Conservation (phyloP, 805 yeast species). For the Ogataea populi-albae region DNA sequence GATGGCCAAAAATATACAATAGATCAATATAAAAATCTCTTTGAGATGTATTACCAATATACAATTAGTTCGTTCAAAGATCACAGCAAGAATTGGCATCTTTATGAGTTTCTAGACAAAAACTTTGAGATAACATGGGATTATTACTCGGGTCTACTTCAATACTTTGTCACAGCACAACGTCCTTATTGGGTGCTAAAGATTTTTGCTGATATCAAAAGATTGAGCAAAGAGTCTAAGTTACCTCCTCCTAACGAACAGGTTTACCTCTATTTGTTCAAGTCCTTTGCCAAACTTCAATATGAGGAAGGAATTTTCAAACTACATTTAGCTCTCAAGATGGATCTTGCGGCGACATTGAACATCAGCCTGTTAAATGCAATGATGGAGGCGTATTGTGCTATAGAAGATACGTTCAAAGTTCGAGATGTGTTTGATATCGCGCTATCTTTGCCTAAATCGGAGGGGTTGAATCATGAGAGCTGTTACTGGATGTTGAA, state of each 20-base stretch:
- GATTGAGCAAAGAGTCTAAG: slow-evolving; percentile 52
- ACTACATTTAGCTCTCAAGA: slow-evolving; percentile 58
- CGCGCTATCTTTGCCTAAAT: slow-evolving; percentile 50
- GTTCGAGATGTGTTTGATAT: slow-evolving; percentile 60
- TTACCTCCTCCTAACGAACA: slow-evolving; percentile 50
- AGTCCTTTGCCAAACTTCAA: slow-evolving; percentile 54
- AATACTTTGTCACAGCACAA: slow-evolving; percentile 50
- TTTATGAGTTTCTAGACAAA: slow-evolving; percentile 55
- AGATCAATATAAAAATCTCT: slow-evolving; percentile 17
- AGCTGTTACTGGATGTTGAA: slow-evolving; percentile 67
- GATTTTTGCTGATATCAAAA: slow-evolving; percentile 59
- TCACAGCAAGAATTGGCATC: slow-evolving; percentile 53
- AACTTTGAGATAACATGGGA: slow-evolving; percentile 58
- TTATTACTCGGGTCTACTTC: slow-evolving; percentile 55
- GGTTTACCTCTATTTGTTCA: slow-evolving; percentile 58
- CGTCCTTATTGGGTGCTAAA: slow-evolving; percentile 61
- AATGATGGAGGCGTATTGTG: slow-evolving; percentile 60
- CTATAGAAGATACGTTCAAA: slow-evolving; percentile 52
- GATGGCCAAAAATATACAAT: slow-evolving; percentile 16
- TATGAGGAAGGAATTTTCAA: slow-evolving; percentile 67
- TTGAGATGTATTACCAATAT: slow-evolving; percentile 42
- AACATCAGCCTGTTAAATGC: slow-evolving; percentile 59
- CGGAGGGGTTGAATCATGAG: slow-evolving; percentile 56
- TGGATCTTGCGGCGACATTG: slow-evolving; percentile 56
- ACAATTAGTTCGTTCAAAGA: slow-evolving; percentile 36